phyloP scores from a whole-genome alignment of 768 basidiomycete species.

The Mycena vulgaris region DNA sequence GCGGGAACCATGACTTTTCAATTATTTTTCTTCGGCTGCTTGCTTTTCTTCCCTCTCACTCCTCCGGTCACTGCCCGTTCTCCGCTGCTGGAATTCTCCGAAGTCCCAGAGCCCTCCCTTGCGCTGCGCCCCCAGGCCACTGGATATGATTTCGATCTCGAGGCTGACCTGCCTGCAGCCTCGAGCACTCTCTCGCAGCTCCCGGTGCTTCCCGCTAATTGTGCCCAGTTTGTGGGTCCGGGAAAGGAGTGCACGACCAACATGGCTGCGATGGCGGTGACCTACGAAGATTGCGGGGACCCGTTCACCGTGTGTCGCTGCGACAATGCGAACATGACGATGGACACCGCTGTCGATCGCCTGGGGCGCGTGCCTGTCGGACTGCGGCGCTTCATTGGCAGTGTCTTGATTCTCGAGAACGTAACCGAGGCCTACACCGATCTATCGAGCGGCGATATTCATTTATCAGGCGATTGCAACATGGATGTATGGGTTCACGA shows the following conservation, averaged over 20 bases:
- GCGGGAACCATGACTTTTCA: too few species aligned
- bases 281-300: conserved; percentile 23
- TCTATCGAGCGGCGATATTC: conserved; percentile 14
- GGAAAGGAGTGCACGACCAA: not conserved
- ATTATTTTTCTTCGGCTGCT: too few species aligned
- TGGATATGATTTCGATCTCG: conserved; percentile 11
- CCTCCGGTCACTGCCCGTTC: too few species aligned
- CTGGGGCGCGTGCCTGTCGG: conserved; percentile 31
- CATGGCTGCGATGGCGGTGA: conserved; percentile 5
- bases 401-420: not conserved
- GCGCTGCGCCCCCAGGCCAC: not conserved
- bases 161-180: not conserved
- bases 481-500: conserved; percentile 29
- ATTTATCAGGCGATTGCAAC: conserved; percentile 14
- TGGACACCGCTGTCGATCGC: conserved; percentile 21
- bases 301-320: conserved; percentile 21
- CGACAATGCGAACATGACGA: conserved; percentile 11
- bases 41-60: too few species aligned
- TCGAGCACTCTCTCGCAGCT: not conserved
- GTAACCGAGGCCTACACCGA: conserved; percentile 20
- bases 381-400: conserved; percentile 18
- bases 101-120: not conserved
- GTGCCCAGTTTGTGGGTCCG: not conserved
- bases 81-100: not conserved
- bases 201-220: not conserved